Base-by-base conservation (phyloP, 257 asterid species). In the Solanum bukasovii region DNA sequence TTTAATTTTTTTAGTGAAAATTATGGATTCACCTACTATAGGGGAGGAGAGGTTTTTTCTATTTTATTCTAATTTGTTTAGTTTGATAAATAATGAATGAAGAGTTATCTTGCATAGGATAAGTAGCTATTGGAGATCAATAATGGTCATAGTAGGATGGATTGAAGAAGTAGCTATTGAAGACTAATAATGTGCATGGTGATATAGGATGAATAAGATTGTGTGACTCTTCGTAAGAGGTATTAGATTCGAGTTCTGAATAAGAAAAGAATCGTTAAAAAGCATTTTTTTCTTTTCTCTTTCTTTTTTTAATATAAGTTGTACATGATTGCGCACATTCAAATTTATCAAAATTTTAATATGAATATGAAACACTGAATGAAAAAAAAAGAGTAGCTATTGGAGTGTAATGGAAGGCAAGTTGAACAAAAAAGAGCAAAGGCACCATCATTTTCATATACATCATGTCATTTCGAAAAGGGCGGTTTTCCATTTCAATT, bases 401-500 rank as follows among this genome's bases (percentile, higher is more conserved):
- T 81, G 42, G 85, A 46, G 85, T 82, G 86, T 49, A 49, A 82
- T 82, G 70, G 42, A 82, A 82, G 70, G 44, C 44, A 82, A 82
- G 86, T 27, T 44, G 44, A 82, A 46, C 29, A 49, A 18, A 81
- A 29, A 81, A 1, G 16, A 23, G 44, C 46, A n/a, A 81, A 49
- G 44, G 70, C 44, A 49, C 20, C 31, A 49, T 82, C 86, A 82
- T 82, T 82, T 46, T 49, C 86, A 49, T 31, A 10, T 27, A 49
- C 86, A 82, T 82, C 70, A 82, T 82, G 44, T 16, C 70, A 49
- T 82, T 31, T 82, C 70, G 44, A 49, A 77, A 29, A 82, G 86
- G 70, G 86, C 86, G 86, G 86, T 82, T 82, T 44, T 82, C 31
- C 44, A 33, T 46, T 82, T 82, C 71, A 82, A 82, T 82, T 82